These are phyloP conservation scores for Amphicarpaea edgeworthii DNA, from an alignment of 306 rosid genomes.

Conservation along the genomic window DNA sequence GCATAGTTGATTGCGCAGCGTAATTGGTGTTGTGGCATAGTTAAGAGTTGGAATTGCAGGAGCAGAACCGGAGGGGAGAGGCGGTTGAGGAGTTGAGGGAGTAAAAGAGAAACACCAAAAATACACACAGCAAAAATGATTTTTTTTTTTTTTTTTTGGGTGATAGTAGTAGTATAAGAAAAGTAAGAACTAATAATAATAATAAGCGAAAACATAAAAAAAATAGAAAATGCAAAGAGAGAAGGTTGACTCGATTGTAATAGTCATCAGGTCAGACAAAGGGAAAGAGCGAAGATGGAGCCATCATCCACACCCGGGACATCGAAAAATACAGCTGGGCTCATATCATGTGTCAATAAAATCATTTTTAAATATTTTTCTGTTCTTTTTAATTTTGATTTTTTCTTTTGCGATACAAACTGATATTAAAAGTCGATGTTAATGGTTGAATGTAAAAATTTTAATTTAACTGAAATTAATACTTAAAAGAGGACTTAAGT, in stretches of 20 bases:
- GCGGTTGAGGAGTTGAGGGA: not conserved
- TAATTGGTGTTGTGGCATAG: slow-evolving; percentile 45
- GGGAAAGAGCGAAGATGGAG: not conserved
- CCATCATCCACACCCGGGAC: no score
- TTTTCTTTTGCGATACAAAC: no score
- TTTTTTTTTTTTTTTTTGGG: no score
- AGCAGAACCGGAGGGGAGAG: not conserved
- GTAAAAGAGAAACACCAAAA: slow-evolving; percentile 5
- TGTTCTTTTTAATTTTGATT: not conserved
- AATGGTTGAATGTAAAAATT: no score
- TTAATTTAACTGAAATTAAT: no score
- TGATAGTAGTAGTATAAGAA: not conserved
- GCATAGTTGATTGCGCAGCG: slow-evolving; percentile 33
- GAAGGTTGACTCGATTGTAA: slow-evolving; percentile 53
- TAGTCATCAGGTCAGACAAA: slow-evolving; percentile 46
- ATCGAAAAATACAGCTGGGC: slow-evolving; percentile 41
- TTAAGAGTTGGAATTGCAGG: slow-evolving; percentile 33
- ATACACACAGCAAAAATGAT: not conserved
- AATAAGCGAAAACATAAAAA: not conserved
- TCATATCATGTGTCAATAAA: not conserved
- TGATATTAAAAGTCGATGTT: no score
- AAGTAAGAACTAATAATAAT: not conserved
- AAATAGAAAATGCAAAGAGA: slow-evolving; percentile 26
- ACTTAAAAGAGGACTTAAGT: no score
- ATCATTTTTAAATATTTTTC: not conserved